phyloP scores from a whole-genome alignment of 2,329 filamentous ascomycete species.

The Camillea tinctor region DNA sequence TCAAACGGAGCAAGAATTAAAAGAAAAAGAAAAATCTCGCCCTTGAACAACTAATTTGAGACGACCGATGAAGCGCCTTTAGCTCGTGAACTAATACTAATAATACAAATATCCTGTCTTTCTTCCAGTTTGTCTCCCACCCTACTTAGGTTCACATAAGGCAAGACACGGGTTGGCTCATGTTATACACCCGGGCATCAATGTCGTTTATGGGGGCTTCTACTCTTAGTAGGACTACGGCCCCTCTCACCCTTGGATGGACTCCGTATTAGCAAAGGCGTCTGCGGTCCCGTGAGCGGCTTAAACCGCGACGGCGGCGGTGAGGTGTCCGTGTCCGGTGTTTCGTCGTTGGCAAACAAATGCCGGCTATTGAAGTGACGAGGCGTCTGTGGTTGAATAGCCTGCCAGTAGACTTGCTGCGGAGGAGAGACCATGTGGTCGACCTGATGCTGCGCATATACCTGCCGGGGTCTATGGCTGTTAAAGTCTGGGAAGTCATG shows the following conservation, averaged over 20 bases:
- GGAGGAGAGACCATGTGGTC: slow-evolving; percentile 17
- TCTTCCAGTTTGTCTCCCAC: neutral
- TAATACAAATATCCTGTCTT: neutral
- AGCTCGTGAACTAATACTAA: neutral
- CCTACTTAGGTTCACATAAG: neutral
- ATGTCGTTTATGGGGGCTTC: slow-evolving; percentile 48
- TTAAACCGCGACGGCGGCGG: slow-evolving; percentile 36
- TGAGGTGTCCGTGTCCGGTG: slow-evolving; percentile 50
- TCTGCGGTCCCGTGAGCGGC: slow-evolving; percentile 37
- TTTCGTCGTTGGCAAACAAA: slow-evolving; percentile 27
- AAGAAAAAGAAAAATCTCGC: no score
- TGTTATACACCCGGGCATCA: slow-evolving; percentile 12
- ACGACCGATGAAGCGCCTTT: neutral
- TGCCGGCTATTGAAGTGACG: slow-evolving; percentile 20
- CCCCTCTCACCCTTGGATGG: slow-evolving; percentile 50
- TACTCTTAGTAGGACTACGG: slow-evolving; percentile 33
- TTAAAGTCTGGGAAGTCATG: slow-evolving; percentile 23
- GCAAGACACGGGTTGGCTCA: neutral
- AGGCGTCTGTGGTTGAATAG: slow-evolving; percentile 30
- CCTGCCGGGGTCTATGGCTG: slow-evolving; percentile 16
- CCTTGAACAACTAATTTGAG: no score
- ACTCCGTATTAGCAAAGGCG: slow-evolving; percentile 30
- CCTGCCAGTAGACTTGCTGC: slow-evolving; percentile 30
- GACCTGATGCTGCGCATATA: slow-evolving; percentile 18
- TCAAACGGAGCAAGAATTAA: no score